Conservation (phyloP, 1,284 basidiomycete species). For the Cryptococcus amylolentus region DNA sequence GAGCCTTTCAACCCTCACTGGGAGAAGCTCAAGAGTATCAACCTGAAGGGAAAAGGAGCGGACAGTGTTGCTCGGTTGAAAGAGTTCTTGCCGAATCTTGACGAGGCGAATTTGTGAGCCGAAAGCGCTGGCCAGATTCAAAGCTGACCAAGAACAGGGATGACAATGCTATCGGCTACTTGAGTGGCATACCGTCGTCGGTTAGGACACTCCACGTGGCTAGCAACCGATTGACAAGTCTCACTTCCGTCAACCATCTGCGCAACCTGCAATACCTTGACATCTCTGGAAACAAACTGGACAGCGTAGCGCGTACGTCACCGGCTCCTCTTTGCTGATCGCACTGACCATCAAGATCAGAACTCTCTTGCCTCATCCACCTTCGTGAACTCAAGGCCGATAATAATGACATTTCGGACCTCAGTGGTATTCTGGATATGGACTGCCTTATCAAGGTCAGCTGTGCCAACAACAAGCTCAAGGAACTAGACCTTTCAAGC, state of each 20-base stretch:
- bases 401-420: constrained; percentile 68
- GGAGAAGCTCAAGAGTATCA: constrained; percentile 73
- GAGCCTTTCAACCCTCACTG: constrained; percentile 93
- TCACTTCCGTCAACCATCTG: constrained; percentile 87
- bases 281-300: constrained; percentile 84
- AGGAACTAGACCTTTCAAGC: constrained; percentile 60
- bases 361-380: constrained; percentile 77
- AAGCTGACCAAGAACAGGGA: constrained; percentile 55
- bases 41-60: constrained; percentile 72
- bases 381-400: constrained; percentile 86
- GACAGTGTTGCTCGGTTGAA: constrained; percentile 89
- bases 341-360: constrained; percentile 50
- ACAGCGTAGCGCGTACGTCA: constrained; percentile 74
- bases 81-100: constrained; percentile 85
- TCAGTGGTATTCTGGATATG: constrained; percentile 76
- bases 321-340: background rate
- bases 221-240: constrained; percentile 75
- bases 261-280: constrained; percentile 82
- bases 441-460: constrained; percentile 79
- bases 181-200: constrained; percentile 75
- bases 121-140: background rate
- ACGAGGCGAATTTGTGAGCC: constrained; percentile 73
- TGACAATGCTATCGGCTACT: constrained; percentile 74
- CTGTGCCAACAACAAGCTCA: constrained; percentile 70
- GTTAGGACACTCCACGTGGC: constrained; percentile 77